Evolutionary conservation across 371 early-diverging fungal species (phyloP), one percentile per base, ranked within the genome.

Genomic region (Antonospora locustae): DNA sequence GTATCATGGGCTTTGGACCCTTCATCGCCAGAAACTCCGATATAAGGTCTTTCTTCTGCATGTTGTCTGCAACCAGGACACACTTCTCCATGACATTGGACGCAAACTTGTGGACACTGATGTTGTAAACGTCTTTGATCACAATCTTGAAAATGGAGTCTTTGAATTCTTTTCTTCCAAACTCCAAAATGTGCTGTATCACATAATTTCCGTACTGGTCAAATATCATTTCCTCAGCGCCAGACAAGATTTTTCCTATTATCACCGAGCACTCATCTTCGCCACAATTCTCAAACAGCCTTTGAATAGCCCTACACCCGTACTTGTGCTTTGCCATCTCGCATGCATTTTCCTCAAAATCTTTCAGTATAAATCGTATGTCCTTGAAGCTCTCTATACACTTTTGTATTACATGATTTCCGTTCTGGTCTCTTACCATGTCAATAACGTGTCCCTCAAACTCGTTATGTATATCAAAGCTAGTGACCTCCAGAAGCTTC

Each of bases 141-240:
- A 98, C 83, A 62, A 87, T 85, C 49, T 78, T 78, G 37, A 91
- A 82, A 6, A 98, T 85, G 29, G 81, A 64, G 9, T 79, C 74
- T 70, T 84, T 85, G 68, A 90, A 88, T 1, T 72, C 76, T 2
- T 82, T 79, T 61, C 84, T 82, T 47, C 93, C 90, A 41, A 82
- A 81, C 65, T 93, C 91, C 46, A 98, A 77, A 27, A 98, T 85
- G 66, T 97, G 96, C 69, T 98, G 99, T 50, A 98, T 88, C 29
- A 98, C 90, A 77, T 98, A 98, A 78, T 98, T 98, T 53, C 99
- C 99, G 63, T 95, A 98, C 74, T 94, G 95, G 68, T 98, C 93
- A 72, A 91, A 89, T 7, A 94, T 88, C 27, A 98, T 78, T 54
- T 79, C 80, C 16, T 81, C 77, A 14, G 87, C 84, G 68, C 84